Percentiles rank a stretch among this genome's conserved stretches.
These are phyloP conservation scores for Acacia crassicarpa DNA, from an alignment of 306 rosid genomes.

Conservation along the genomic window DNA sequence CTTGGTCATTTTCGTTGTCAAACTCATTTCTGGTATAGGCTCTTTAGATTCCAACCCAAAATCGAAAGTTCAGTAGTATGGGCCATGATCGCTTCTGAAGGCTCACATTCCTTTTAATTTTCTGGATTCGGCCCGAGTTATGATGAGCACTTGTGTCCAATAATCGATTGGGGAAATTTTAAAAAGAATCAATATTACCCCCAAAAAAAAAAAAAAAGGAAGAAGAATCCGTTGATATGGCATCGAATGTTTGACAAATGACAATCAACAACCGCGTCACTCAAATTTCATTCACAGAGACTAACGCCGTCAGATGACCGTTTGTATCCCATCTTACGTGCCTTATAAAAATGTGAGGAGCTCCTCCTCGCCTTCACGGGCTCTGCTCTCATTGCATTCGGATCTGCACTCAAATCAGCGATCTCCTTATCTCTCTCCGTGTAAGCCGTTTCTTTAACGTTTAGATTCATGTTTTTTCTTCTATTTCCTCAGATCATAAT, in stretches of 20 bases:
- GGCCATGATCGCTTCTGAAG: background rate
- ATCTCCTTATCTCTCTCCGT: conserved; percentile 17
- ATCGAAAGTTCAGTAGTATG: background rate
- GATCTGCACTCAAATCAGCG: conserved; percentile 40
- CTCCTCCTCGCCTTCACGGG: conserved; percentile 21
- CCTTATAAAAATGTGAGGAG: conserved; percentile 15
- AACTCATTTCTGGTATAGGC: background rate
- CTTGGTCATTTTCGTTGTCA: too few species aligned
- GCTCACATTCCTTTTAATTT: background rate
- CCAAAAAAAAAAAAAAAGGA: too few species aligned
- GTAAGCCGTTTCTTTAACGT: conserved; percentile 14
- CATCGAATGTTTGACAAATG: background rate
- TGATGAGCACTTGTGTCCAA: background rate
- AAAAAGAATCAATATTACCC: too few species aligned
- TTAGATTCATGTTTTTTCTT: background rate
- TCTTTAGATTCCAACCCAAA: background rate
- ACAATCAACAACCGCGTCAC: background rate
- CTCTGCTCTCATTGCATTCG: conserved; percentile 33
- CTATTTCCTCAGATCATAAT: conserved; percentile 16
- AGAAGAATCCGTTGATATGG: background rate
- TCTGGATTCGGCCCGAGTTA: background rate
- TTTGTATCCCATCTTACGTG: background rate
- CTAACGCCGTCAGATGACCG: conserved; percentile 28
- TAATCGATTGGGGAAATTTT: too few species aligned
- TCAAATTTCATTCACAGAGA: background rate